Evolutionary conservation across 164 flowering plant species (phyloP), one percentile per base, ranked within the genome.

Genomic region (Amborella trichopoda): DNA sequence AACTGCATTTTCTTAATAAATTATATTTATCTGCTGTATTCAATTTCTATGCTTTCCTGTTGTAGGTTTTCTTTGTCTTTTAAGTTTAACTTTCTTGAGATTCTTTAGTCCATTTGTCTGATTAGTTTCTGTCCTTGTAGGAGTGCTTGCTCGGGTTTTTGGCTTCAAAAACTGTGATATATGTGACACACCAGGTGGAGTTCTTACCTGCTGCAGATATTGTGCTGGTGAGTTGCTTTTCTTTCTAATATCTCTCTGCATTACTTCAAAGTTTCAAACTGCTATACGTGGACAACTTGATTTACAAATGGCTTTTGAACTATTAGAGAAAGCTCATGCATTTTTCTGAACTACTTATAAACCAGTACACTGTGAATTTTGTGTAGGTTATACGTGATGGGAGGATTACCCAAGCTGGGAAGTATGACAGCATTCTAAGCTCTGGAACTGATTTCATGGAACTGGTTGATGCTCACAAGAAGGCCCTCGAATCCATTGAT

Each of bases 391-490:
- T 73, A 76, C 71, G 66, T 65, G 83, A 73, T 65, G 89, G 94
- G 33, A 64, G 55, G 48, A 73, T 83, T 27, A 67, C 69, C 6
- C 89, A 83, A 68, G 74, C 80, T 23, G 94, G 89, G 48, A 81
- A 75, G 46, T 83, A 78, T 54, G 43, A 63, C 46, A 85, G 81
- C 23, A 69, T 83, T 41, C 74, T 76, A 6, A 64, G 42, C 51
- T 69, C 76, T 2, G 82, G 78, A 44, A 65, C 78, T 5, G 80
- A 81, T 50, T 81, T 83, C 52, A 67, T 74, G 77, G 83, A 76
- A 56, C 89, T 81, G 60, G 86, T 83, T 13, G 80, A 82, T 36
- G 86, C 86, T 12, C 89, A 83, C 48, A 55, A 69, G 61, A 44
- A 66, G 56, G 94, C 83, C 32, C 50, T 83, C 60, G 70, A 76